Evolutionary conservation across 2,329 filamentous ascomycete genomes (phyloP).

Genomic region (Sporothrix euskadiensis): DNA sequence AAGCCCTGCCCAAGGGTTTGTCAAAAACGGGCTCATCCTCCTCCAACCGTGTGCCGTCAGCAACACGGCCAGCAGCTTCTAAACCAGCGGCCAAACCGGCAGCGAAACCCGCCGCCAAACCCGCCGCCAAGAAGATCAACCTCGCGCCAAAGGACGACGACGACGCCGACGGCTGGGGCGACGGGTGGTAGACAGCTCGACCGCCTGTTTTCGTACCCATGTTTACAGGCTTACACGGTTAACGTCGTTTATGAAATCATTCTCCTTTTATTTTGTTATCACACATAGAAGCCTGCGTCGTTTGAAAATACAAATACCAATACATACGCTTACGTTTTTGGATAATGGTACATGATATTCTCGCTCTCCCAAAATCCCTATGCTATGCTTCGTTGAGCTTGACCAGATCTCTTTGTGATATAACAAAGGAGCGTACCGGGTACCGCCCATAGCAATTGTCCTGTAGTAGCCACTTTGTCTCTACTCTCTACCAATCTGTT

Average conservation of each 20-base stretch:
- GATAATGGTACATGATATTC: neutral
- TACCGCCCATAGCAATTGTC: neutral
- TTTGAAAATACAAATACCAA: neutral
- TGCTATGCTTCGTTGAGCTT: neutral
- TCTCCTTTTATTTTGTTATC: neutral
- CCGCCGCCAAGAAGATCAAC: constrained; percentile 66
- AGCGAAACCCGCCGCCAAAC: constrained; percentile 50
- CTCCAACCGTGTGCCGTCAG: constrained; percentile 38
- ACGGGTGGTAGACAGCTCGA: constrained; percentile 54
- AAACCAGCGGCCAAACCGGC: constrained; percentile 53
- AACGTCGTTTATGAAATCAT: neutral
- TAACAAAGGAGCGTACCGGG: neutral
- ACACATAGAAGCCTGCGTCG: neutral
- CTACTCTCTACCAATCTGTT: neutral
- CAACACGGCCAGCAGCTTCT: constrained; percentile 47
- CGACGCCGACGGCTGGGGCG: constrained; percentile 64
- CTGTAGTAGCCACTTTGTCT: neutral
- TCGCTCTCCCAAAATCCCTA: neutral
- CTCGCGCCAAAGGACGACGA: constrained; percentile 63
- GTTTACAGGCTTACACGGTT: neutral
- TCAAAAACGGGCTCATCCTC: constrained; percentile 51
- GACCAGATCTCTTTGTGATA: neutral
- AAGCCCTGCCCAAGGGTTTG: constrained; percentile 80
- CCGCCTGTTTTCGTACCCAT: no score
- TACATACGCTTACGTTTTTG: neutral